Base-by-base conservation (phyloP, 805 yeast genomes). In the Candida xiaguanensis region DNA sequence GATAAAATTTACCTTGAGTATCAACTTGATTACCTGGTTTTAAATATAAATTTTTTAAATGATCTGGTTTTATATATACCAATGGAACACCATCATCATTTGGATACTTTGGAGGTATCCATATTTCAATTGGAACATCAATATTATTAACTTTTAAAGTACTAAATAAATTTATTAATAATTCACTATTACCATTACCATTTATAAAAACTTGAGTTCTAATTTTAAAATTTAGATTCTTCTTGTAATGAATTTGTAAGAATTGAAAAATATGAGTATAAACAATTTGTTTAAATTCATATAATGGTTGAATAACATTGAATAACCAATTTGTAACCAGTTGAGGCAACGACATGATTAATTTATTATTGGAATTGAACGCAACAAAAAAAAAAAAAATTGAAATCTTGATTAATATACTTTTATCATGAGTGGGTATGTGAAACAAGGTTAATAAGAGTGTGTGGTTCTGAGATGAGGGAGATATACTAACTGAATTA, bases 81-180 rank as follows among this genome's bases (percentile, higher is more conserved):
- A 78, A 49, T 0, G 97, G 97, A 1, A 82, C 71, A 2, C 62
- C 66, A 26, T 50, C 49, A 15, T 50, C 46, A 1, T 47, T 14
- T 0, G 96, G 96, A 48, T 85, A 89, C 17, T 69, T 65, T 19
- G 72, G 70, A 0, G 95, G 95, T 4, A 90, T 52, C 95, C 95
- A 88, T 4, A 89, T 57, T 39, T 78, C 79, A 9, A 88, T 51
- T 0, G 89, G 90, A 11, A 60, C 58, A 3, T 40, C 37, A 7
- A 46, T 34, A 0, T 60, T 55, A 4, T 47, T 55, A 1, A 53
- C 39, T 2, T 72, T 71, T 3, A 82, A 47, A 0, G 71, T 61
- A 0, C 96, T 96, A 48, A 72, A 72, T 2, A 90, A 44, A 43
- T 80, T 79, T 8, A 89, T 63, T 35, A 88, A 63, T 14, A 88